A percentile compares a stretch with the other conserved stretches of the same genome.
Evolutionary conservation across 257 asterid genomes (phyloP).

Genomic region (Datura wrightii): DNA sequence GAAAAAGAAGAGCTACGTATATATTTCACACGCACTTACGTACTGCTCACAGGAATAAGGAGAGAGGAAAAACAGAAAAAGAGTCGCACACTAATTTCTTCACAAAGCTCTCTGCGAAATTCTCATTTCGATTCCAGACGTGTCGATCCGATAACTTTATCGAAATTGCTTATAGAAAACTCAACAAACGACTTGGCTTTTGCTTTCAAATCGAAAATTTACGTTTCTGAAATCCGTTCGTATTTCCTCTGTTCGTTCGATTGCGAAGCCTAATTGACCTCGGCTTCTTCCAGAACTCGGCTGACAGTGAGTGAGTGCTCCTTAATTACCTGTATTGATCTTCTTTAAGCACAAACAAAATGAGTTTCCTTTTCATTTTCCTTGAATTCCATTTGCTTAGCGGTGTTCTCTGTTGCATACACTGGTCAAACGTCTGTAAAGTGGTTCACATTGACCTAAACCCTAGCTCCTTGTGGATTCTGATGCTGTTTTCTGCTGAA

Average conservation of each 20-base stretch:
- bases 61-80: not conserved
- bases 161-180: not conserved
- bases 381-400: not conserved
- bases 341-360: not conserved
- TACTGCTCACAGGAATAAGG: not conserved
- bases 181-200: not conserved
- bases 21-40: slow-evolving; percentile 12
- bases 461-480: slow-evolving; percentile 17
- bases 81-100: not conserved
- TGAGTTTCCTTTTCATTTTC: not conserved
- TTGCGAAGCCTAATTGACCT: slow-evolving; percentile 20
- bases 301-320: not conserved
- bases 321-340: slow-evolving; percentile 15
- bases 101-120: not conserved
- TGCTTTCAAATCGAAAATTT: not conserved
- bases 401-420: not conserved
- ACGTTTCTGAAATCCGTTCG: not conserved
- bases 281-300: not conserved
- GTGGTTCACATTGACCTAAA: slow-evolving; percentile 6
- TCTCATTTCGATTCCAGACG: slow-evolving; percentile 9
- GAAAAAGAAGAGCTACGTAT: slow-evolving; percentile 1
- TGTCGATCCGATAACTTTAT: not conserved
- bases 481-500: slow-evolving; percentile 6
- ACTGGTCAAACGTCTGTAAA: not conserved
- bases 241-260: slow-evolving; percentile 8